These are phyloP conservation scores for Plantago ovata DNA, from an alignment of 257 asterid genomes.

Conservation along the genomic window DNA sequence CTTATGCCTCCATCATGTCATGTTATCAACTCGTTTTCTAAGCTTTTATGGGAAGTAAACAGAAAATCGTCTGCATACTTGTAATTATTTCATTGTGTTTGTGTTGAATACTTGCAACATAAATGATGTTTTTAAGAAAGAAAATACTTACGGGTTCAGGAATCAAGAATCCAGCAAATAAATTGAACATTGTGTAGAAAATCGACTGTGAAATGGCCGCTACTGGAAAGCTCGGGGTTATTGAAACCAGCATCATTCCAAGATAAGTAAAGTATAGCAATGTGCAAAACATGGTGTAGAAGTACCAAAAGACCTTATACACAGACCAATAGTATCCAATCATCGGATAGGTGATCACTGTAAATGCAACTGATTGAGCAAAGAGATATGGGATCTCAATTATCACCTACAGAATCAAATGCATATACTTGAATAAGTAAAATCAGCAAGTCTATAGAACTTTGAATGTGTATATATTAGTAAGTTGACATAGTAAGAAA, in stretches of 20 bases:
- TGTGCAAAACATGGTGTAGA: slow-evolving; percentile 38
- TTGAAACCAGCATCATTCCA: slow-evolving; percentile 40
- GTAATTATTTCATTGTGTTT: background rate
- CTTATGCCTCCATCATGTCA: no score
- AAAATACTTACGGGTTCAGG: slow-evolving; percentile 32
- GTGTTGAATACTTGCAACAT: background rate
- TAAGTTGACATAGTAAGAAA: no score
- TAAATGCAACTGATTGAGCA: slow-evolving; percentile 29
- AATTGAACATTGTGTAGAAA: slow-evolving; percentile 34
- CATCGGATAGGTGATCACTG: slow-evolving; percentile 40
- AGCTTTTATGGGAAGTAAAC: no score
- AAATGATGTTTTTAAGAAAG: background rate
- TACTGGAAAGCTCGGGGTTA: slow-evolving; percentile 37
- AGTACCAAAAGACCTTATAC: slow-evolving; percentile 35
- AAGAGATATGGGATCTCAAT: slow-evolving; percentile 37
- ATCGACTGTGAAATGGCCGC: slow-evolving; percentile 36
- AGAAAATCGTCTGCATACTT: no score
- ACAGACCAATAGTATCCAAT: slow-evolving; percentile 35
- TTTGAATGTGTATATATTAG: no score
- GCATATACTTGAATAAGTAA: background rate
- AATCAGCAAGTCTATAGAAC: background rate
- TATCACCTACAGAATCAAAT: slow-evolving; percentile 26
- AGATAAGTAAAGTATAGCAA: slow-evolving; percentile 32
- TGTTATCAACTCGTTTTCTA: no score
- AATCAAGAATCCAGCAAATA: slow-evolving; percentile 37